Evolutionary conservation across 768 basidiomycete genomes (phyloP).

Genomic region (Coprinellus aureogranulatus): DNA sequence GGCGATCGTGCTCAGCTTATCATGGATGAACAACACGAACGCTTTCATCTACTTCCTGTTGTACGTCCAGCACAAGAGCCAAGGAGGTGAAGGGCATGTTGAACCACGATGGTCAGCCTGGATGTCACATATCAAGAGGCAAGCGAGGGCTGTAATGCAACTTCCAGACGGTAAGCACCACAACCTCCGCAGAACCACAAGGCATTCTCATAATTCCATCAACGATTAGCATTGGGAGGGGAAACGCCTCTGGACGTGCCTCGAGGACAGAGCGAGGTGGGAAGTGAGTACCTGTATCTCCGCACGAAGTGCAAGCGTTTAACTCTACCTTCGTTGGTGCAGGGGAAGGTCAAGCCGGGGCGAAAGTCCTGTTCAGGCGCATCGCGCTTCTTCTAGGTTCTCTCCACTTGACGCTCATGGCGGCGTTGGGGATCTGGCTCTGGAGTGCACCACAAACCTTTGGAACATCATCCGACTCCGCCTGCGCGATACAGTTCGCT

Average conservation of each 20-base stretch:
- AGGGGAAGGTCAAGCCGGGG: background rate
- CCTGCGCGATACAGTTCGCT: background rate
- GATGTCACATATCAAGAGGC: background rate
- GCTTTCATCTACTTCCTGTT: slow-evolving; percentile 11
- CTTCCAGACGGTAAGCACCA: background rate
- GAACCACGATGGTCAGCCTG: background rate
- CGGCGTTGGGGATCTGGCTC: slow-evolving; percentile 11
- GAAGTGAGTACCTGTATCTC: too few relatives aligned
- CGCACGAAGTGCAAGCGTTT: too few relatives aligned
- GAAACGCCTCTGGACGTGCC: too few relatives aligned
- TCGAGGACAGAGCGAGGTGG: too few relatives aligned
- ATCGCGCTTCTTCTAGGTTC: slow-evolving; percentile 5
- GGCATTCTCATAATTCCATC: background rate
- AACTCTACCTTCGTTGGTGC: background rate
- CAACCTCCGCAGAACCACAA: too few relatives aligned
- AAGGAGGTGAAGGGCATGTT: background rate
- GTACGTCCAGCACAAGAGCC: slow-evolving; percentile 7
- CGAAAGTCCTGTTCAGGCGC: background rate
- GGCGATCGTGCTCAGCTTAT: slow-evolving; percentile 22
- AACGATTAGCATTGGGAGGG: too few relatives aligned
- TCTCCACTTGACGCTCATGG: slow-evolving; percentile 12
- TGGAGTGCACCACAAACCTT: slow-evolving; percentile 8
- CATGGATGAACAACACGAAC: slow-evolving; percentile 27
- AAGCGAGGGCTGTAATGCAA: background rate
- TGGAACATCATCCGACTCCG: background rate